Base-by-base conservation (phyloP, 495 filamentous ascomycete genomes). In the Paragyromitra xinjiangensis region DNA sequence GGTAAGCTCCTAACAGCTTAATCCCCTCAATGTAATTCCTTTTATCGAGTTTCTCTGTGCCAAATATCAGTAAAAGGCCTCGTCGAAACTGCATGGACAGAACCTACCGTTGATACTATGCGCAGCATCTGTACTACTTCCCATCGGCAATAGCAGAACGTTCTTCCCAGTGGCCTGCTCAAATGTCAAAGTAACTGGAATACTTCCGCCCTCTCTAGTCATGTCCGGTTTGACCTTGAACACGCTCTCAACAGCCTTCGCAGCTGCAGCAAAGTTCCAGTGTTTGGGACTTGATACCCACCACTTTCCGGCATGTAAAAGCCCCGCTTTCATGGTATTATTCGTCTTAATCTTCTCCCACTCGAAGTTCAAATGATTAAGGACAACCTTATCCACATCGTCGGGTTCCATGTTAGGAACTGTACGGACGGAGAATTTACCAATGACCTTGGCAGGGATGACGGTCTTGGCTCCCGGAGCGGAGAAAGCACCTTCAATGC, bases 91-190 rank as follows among this genome's bases (percentile, higher is more conserved):
- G 34, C 12, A 70, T 5, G 29, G 1, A 9, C 29, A 66, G 12
- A 45, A 3, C 59, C 3, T 16, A 79, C 77, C 77, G 83, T 99
- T 99, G 83, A 97, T 92, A 42, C 92, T 95, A 85, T 99, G 95
- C 29, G 95, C 95, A 63, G 92, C 95, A 86, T 99, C 95, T 24
- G 95, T 98, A 9, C 91, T 94, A 84, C 92, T 96, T 22, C 95
- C 95, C 95, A 99, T 98, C 8, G 95, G 95, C 68, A 99, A 84
- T 70, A 99, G 87, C 71, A 99, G 84, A 51, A 98, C 94, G 83
- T 98, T 99, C 89, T 99, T 99, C 75, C 93, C 93, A n/a, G 94
- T 97, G 22, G 94, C 93, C 86, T 98, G 90, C 86, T 99, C 95
- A 82, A 99, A 98, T 7, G 94, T 98, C 83, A 99, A 85, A 9